A percentile compares a stretch with the other conserved stretches of the same genome.
Conservation (phyloP, 1,139 yeast species). For the Sugiyamaella grinbergsii region DNA sequence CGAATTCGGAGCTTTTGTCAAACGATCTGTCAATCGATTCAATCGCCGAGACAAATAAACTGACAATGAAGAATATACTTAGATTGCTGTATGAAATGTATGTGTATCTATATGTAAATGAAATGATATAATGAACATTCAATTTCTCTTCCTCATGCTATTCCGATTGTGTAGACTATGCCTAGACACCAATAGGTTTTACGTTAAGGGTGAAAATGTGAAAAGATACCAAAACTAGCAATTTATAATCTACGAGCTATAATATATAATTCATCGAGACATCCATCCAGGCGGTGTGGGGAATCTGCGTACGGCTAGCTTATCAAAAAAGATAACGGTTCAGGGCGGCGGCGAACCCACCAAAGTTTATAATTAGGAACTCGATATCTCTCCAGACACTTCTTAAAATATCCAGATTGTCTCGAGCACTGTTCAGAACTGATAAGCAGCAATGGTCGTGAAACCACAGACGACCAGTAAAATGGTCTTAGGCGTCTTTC, state of each 20-base stretch:
- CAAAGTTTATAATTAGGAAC: too few species aligned
- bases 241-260: too few species aligned
- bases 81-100: conserved; percentile 7
- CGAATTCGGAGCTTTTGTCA: conserved; percentile 50
- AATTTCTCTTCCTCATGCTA: conserved; percentile 36
- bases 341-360: too few species aligned
- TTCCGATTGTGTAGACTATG: conserved; percentile 30
- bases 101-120: conserved; percentile 4
- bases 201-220: too few species aligned
- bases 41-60: conserved; percentile 12
- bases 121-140: conserved; percentile 4
- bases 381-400: too few species aligned
- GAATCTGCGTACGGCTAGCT: neutral
- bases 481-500: conserved; percentile 48
- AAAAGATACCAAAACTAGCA: too few species aligned
- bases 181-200: neutral
- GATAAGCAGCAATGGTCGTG: too few species aligned
- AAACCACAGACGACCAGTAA: neutral
- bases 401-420: too few species aligned
- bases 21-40: conserved; percentile 27
- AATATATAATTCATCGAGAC: too few species aligned
- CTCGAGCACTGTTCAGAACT: too few species aligned
- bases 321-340: neutral
- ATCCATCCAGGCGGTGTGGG: neutral
- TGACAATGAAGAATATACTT: too few species aligned